phyloP scores from a whole-genome alignment of 2,329 filamentous ascomycete species.

The Diaporthe caulivora region DNA sequence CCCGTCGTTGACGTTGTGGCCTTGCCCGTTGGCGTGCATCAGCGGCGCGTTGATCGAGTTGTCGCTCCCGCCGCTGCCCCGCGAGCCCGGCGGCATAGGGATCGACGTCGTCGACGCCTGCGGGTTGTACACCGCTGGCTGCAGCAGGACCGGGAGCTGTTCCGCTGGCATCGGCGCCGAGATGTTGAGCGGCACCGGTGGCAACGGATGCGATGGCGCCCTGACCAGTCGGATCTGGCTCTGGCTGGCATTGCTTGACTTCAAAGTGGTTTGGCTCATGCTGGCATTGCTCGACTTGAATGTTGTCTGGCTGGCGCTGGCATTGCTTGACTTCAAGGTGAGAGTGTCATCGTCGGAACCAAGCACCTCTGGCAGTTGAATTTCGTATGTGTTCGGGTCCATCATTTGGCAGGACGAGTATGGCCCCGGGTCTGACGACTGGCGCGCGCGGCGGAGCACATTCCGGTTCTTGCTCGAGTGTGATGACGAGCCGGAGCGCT shows the following conservation, averaged over 20 bases:
- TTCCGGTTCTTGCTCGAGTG: conserved; percentile 33
- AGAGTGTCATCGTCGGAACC: conserved; percentile 45
- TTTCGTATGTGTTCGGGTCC: conserved; percentile 36
- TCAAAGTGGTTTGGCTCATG: conserved; percentile 39
- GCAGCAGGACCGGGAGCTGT: conserved; percentile 64
- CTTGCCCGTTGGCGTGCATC: conserved; percentile 31
- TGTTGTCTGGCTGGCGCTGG: conserved; percentile 42
- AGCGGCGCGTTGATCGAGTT: conserved; percentile 5
- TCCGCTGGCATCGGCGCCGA: conserved; percentile 62
- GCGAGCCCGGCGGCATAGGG: conserved; percentile 36
- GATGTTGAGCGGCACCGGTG: conserved; percentile 52
- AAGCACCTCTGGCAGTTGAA: conserved; percentile 45
- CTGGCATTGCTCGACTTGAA: conserved; percentile 32
- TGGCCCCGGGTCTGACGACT: conserved; percentile 37
- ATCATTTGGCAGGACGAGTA: conserved; percentile 33
- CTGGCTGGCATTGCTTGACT: conserved; percentile 18
- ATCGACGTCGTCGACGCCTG: conserved; percentile 39
- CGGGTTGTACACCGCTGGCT: conserved; percentile 70
- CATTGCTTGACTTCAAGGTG: conserved; percentile 29
- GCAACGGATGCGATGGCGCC: conserved; percentile 30
- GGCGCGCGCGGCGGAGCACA: conserved; percentile 34
- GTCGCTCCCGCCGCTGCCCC: conserved; percentile 32
- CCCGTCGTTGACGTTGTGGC: conserved; percentile 53
- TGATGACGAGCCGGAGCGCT: conserved; percentile 34
- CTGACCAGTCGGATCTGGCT: conserved; percentile 36